Percentiles rank a stretch among this genome's conserved stretches.
phyloP scores from a whole-genome alignment of 140 eudicot species.

The Oenanthe javanica region DNA sequence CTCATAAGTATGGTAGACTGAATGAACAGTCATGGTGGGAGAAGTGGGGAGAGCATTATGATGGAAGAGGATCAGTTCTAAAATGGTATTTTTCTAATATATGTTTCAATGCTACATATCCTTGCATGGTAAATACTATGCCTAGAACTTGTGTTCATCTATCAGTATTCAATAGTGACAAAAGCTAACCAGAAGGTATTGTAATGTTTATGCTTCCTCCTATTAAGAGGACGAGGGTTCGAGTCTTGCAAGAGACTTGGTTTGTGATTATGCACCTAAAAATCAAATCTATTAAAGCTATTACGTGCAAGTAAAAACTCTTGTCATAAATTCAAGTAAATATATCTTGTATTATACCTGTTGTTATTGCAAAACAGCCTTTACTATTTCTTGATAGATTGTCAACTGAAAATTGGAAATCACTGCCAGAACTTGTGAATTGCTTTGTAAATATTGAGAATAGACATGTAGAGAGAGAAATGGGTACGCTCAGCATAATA shows the following conservation, averaged over 20 bases:
- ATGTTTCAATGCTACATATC: neutral
- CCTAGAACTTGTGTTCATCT: neutral
- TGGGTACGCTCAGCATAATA: neutral
- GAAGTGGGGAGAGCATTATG: constrained; percentile 97
- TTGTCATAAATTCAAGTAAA: neutral
- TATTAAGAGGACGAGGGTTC: neutral
- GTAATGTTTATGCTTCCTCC: neutral
- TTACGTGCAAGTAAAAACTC: neutral
- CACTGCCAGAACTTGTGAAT: neutral
- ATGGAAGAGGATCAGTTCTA: constrained; percentile 89
- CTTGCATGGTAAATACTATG: neutral
- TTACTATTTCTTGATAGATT: neutral
- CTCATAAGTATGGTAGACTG: constrained; percentile 89
- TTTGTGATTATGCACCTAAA: neutral
- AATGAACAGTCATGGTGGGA: constrained; percentile 99
- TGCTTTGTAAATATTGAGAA: neutral
- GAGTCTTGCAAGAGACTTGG: neutral
- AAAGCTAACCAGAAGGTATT: neutral
- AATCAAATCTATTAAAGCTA: neutral
- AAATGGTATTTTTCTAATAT: constrained; percentile 56
- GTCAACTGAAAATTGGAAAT: neutral
- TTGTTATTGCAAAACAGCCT: neutral
- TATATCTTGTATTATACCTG: neutral
- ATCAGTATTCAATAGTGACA: neutral
- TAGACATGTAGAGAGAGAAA: neutral